These are phyloP conservation scores for Lasiosphaeria hispida DNA, from an alignment of 495 filamentous ascomycete genomes.

Conservation along the genomic window DNA sequence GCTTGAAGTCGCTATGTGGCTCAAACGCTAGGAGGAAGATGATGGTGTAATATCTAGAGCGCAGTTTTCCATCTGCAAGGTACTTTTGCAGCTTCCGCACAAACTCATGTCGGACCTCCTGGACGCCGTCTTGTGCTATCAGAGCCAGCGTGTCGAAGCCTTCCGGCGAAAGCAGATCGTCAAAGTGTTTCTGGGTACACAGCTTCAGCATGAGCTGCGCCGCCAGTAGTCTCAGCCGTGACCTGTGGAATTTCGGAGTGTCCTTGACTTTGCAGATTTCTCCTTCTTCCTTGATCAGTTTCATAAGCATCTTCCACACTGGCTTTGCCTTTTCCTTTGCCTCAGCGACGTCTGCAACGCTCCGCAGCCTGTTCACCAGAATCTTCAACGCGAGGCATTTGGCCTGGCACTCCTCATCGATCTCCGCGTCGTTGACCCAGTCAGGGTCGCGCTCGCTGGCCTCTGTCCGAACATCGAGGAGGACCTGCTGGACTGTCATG, in stretches of 20 bases:
- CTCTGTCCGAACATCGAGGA: slow-evolving; percentile 64
- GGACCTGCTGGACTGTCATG: slow-evolving; percentile 71
- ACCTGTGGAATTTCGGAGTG: slow-evolving; percentile 71
- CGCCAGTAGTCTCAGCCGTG: slow-evolving; percentile 75
- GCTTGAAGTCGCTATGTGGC: slow-evolving; percentile 64
- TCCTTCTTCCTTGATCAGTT: slow-evolving; percentile 68
- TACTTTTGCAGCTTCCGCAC: slow-evolving; percentile 85
- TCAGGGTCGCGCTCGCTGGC: slow-evolving; percentile 49
- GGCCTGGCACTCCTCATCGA: slow-evolving; percentile 78
- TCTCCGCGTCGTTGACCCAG: slow-evolving; percentile 66
- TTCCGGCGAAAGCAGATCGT: slow-evolving; percentile 65
- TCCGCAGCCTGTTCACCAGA: slow-evolving; percentile 81
- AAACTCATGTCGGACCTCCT: slow-evolving; percentile 73
- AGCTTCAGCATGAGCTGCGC: slow-evolving; percentile 82
- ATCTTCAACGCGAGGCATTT: slow-evolving; percentile 88
- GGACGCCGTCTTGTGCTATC: slow-evolving; percentile 73
- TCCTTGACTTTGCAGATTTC: slow-evolving; percentile 72
- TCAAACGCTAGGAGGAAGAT: slow-evolving; percentile 90
- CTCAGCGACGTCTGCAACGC: slow-evolving; percentile 56
- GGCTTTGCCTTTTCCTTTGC: slow-evolving; percentile 63
- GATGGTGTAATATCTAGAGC: slow-evolving; percentile 78
- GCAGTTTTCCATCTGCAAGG: slow-evolving; percentile 64
- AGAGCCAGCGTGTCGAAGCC: slow-evolving; percentile 80
- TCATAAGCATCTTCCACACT: slow-evolving; percentile 75
- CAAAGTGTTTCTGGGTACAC: slow-evolving; percentile 68